Base-by-base conservation (phyloP, 2,329 filamentous ascomycete genomes). In the Ascochyta lentis region DNA sequence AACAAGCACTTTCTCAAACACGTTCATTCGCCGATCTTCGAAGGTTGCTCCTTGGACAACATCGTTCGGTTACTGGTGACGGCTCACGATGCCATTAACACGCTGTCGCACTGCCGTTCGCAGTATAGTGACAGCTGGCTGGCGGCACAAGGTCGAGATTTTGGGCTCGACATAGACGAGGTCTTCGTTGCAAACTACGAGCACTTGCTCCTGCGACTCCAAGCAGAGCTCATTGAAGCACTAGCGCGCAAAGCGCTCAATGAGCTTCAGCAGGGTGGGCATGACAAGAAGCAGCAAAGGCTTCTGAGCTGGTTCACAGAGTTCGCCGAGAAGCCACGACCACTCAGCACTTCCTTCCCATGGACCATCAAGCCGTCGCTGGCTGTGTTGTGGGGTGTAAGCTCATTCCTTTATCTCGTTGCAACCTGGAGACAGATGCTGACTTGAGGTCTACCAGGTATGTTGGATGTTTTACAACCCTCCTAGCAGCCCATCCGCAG, bases 281-380 rank as follows among this genome's bases (percentile, higher is more conserved):
- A 70, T 40, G 61, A 72, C 68, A 74, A 74, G 59, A 69, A 59
- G 52, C 71, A 74, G 53, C 68, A 66, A 45, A 66, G 67, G 51
- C 60, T 73, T 7, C 60, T 76, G 43, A 61, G 48, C 31, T 78
- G 75, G 74, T 79, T 79, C 55, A 66, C 72, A 5, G 77, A 79
- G 60, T 79, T 75, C 59, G 71, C 73, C 2, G 68, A 74, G 59
- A 72, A 75, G 60, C 71, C 69, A 37, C 69, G 70, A 26, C 76
- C 74, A 13, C 64, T 78, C 22, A 77, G 72, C 54, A 77, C 76
- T 16, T 65, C 59, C 12, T 57, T 77, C 65, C 77, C 77, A 54
- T 80, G 77, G 78, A 78, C 76, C 15, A 77, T 79, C 67, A 74
- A 74, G 65, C 75, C 76, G 0, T 76, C 75, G 35, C 69, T 79